Evolutionary conservation across 148 eudicot species (phyloP).

Genomic region (Nepenthes mirabilis): DNA sequence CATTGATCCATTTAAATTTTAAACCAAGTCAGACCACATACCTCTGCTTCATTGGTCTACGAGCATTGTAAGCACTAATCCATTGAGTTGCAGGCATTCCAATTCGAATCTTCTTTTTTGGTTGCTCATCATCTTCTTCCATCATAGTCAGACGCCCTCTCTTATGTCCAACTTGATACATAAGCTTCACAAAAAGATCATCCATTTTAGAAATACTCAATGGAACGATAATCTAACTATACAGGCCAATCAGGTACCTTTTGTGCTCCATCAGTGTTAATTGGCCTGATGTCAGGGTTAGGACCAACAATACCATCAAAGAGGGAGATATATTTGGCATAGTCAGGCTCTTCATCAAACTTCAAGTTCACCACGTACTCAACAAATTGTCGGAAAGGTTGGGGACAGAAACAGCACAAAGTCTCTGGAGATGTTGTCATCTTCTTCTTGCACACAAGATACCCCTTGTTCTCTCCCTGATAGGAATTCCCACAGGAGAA

Average conservation of each 20-base stretch:
- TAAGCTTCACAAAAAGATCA: slow-evolving; percentile 34
- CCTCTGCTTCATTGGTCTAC: slow-evolving; percentile 95
- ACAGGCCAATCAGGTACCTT: slow-evolving; percentile 34
- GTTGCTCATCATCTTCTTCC: slow-evolving; percentile 79
- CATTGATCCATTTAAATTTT: slow-evolving; percentile 1
- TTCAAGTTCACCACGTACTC: slow-evolving; percentile 84
- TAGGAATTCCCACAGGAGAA: slow-evolving; percentile 4
- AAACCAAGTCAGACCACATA: neutral
- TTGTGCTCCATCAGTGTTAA: slow-evolving; percentile 97
- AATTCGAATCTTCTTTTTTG: slow-evolving; percentile 80
- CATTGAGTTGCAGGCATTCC: slow-evolving; percentile 98
- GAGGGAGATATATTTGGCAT: slow-evolving; percentile 74
- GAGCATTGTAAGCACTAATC: slow-evolving; percentile 87
- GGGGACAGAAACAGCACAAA: slow-evolving; percentile 71
- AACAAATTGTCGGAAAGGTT: slow-evolving; percentile 65
- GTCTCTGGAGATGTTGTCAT: slow-evolving; percentile 91
- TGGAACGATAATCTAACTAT: neutral
- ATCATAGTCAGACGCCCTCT: slow-evolving; percentile 70
- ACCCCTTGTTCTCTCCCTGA: slow-evolving; percentile 92
- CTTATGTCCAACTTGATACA: slow-evolving; percentile 88
- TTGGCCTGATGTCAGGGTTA: slow-evolving; percentile 80
- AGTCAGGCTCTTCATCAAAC: slow-evolving; percentile 90
- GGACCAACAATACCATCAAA: slow-evolving; percentile 96
- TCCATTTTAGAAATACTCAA: neutral
- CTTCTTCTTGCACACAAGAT: slow-evolving; percentile 91